phyloP scores from a whole-genome alignment of 345 rosid genomes.

The Citrus australasica region DNA sequence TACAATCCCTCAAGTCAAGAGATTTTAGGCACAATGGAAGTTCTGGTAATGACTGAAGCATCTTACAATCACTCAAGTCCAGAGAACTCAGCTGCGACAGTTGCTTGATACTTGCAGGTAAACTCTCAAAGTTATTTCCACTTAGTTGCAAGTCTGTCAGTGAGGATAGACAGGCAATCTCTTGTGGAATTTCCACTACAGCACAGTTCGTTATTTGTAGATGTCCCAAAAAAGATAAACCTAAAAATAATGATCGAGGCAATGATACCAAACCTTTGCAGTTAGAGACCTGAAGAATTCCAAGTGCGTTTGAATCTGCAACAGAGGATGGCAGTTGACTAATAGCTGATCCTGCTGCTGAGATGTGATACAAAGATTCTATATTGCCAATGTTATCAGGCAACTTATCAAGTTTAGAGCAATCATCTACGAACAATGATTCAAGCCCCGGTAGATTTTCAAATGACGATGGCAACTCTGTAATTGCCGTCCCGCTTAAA shows the following conservation, averaged over 20 bases:
- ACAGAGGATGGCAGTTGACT: background rate
- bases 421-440: fast-evolving
- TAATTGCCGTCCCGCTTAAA: background rate
- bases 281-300: fast-evolving
- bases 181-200: no score
- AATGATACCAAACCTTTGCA: background rate
- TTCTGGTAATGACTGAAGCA: no score
- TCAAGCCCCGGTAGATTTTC: background rate
- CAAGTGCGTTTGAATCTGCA: fast-evolving
- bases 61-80: background rate
- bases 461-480: no score
- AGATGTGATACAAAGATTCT: background rate
- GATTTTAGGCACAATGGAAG: no score
- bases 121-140: no score
- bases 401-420: background rate
- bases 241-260: background rate
- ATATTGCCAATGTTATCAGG: background rate
- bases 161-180: no score
- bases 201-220: fast-evolving
- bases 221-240: background rate
- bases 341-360: background rate
- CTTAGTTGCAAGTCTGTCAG: fast-evolving
- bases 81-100: background rate
- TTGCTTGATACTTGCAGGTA: no score
- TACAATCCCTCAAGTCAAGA: background rate